phyloP scores from a whole-genome alignment of 176 grass and related monocot genomes.

The Dactylis glomerata region DNA sequence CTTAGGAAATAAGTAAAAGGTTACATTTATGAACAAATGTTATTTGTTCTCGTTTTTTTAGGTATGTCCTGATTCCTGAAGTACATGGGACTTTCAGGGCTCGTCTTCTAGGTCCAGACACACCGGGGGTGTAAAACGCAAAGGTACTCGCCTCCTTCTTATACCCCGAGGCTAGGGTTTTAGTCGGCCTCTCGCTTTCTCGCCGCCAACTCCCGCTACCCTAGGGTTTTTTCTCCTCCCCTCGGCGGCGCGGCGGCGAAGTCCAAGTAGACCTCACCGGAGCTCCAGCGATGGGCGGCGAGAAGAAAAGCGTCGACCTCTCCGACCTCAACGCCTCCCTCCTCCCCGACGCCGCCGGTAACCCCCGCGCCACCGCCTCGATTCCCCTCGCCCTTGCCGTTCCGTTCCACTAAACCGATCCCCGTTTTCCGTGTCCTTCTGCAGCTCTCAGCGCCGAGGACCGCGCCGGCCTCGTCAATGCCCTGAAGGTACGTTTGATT shows the following conservation, averaged over 20 bases:
- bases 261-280: background rate
- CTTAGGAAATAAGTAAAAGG: too few species aligned
- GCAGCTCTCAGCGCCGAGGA: constrained; percentile 66
- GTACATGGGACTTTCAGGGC: too few species aligned
- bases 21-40: too few species aligned
- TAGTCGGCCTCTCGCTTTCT: constrained; percentile 24
- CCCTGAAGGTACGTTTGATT: constrained; percentile 53
- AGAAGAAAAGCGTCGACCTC: constrained; percentile 51
- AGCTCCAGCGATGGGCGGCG: constrained; percentile 47
- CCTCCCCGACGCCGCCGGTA: constrained; percentile 40
- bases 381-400: background rate
- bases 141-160: constrained; percentile 31
- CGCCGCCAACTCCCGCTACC: constrained; percentile 14
- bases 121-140: constrained; percentile 1
- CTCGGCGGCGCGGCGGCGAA: constrained; percentile 30
- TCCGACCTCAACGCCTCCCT: constrained; percentile 65
- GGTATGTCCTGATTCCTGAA: too few species aligned
- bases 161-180: constrained; percentile 57
- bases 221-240: constrained; percentile 8
- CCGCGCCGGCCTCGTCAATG: constrained; percentile 62
- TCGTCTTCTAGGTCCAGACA: background rate
- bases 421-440: background rate
- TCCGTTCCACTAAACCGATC: constrained; percentile 8
- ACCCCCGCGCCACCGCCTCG: background rate
- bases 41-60: too few species aligned